Evolutionary conservation across 2,329 filamentous ascomycete genomes (phyloP), one percentile per base, ranked within the genome.

Genomic region (Leptodontidium sp.): DNA sequence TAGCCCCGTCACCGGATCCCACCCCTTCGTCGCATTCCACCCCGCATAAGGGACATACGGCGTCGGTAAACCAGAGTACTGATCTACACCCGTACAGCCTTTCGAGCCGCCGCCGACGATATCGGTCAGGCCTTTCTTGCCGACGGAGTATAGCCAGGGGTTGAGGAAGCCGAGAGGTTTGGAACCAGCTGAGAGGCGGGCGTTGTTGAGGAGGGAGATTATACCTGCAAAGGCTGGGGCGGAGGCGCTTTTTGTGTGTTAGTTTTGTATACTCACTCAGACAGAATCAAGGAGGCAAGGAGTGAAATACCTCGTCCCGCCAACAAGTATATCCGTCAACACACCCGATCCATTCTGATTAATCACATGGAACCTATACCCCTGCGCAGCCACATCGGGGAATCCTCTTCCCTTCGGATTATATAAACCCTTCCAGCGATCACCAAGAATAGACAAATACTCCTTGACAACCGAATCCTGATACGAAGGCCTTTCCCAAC

Each of bases 181-280:
- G 75, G 85, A 83, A 5, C 85, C 85, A 7, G 78, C 79, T 0
- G 82, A 78, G 21, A 90, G 77, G 43, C 87, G 80, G 0, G 85
- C 87, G 73, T 91, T 88, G 72, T 91, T 91, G 66, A 91, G 79
- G 4, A 91, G 82, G 1, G 86, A 82, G 50, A 92, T 80, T 59
- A 91, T 81, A 7, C 83, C 85, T 0, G 87, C 85, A 29, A 87
- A 86, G 0, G 87, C 80, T 0, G 90, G 90, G 0, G 86, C 79
- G 0, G 88, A 84, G 12, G 87, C 87, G 84, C 70, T 78, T 70
- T 1, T 59, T 73, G 17, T 74, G 78, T 75, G 77, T 70, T 78
- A 69, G 17, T 71, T 61, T 17, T 21, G 21, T 21, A 21, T 21
- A 21, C 21, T 21, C 21, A 21, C 21, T 21, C 21, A 21, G 21